A percentile compares a stretch with the other conserved stretches of the same genome.
Conservation (phyloP, 495 filamentous ascomycete species). For the Aspergillus hancockii region DNA sequence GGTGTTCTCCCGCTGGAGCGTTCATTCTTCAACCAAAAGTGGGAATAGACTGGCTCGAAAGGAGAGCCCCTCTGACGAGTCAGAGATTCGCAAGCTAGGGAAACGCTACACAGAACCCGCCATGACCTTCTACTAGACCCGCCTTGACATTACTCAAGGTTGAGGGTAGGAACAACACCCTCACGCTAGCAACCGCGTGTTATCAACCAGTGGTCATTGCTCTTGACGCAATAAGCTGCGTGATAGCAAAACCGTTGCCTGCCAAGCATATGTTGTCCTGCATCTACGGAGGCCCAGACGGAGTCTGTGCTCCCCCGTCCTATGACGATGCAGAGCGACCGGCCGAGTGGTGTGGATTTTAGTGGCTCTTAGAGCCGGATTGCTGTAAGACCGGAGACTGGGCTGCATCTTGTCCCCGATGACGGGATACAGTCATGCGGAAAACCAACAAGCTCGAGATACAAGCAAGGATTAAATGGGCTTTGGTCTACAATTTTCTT, state of each 20-base stretch:
- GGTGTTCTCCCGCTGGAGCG: neutral
- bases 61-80: neutral
- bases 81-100: neutral
- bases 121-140: constrained; percentile 12
- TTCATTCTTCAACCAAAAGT: neutral
- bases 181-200: neutral
- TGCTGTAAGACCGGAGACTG: neutral
- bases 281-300: constrained; percentile 18
- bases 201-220: constrained; percentile 10
- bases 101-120: constrained; percentile 10
- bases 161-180: neutral
- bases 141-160: neutral
- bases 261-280: constrained; percentile 19
- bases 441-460: constrained; percentile 5
- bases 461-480: neutral
- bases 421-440: neutral
- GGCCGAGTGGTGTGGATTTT: constrained; percentile 10
- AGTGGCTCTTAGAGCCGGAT: constrained; percentile 2
- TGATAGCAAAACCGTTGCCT: constrained; percentile 14
- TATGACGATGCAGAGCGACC: constrained; percentile 12
- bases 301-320: constrained; percentile 23
- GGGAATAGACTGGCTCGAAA: neutral
- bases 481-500: neutral
- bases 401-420: neutral
- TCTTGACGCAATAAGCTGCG: constrained; percentile 18